Conservation (phyloP, 164 flowering plant genomes). For the Piper longum region DNA sequence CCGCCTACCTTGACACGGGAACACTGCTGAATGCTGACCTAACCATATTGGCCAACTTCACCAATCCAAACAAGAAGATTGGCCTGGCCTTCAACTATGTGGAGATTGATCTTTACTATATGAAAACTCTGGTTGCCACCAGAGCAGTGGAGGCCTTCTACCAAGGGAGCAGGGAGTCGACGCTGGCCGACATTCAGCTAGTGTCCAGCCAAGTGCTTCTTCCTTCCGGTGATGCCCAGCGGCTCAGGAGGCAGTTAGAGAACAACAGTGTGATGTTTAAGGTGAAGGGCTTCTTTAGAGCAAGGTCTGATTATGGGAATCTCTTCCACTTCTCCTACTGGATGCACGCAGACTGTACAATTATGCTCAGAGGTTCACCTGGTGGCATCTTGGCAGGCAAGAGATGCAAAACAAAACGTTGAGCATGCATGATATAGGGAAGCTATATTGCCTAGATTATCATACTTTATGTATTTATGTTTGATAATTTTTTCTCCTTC, state of each 20-base stretch:
- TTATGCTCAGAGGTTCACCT: slow-evolving; percentile 42
- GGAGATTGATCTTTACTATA: slow-evolving; percentile 39
- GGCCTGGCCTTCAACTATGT: slow-evolving; percentile 40
- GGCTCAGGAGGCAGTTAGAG: slow-evolving; percentile 25
- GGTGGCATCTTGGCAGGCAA: slow-evolving; percentile 29
- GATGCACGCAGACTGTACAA: slow-evolving; percentile 30
- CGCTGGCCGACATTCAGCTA: slow-evolving; percentile 30
- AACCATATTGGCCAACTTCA: slow-evolving; percentile 51
- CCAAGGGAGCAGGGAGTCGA: slow-evolving; percentile 13
- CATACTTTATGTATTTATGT: neutral
- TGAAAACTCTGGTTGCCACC: slow-evolving; percentile 30
- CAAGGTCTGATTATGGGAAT: slow-evolving; percentile 38
- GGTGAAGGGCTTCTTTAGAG: slow-evolving; percentile 31
- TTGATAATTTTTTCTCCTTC: too few relatives aligned
- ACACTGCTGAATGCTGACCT: slow-evolving; percentile 58
- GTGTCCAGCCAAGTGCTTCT: slow-evolving; percentile 53
- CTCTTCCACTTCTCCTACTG: slow-evolving; percentile 41
- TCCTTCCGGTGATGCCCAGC: slow-evolving; percentile 11
- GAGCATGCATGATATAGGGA: neutral
- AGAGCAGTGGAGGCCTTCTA: slow-evolving; percentile 40
- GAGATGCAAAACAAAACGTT: slow-evolving; percentile 44
- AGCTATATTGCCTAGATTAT: neutral
- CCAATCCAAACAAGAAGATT: slow-evolving; percentile 59
- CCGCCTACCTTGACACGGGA: slow-evolving; percentile 68
- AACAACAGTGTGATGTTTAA: slow-evolving; percentile 20